These are phyloP conservation scores for Cyclotella kingstonii DNA, from an alignment of 108 stramenopile genomes.

Conservation along the genomic window DNA sequence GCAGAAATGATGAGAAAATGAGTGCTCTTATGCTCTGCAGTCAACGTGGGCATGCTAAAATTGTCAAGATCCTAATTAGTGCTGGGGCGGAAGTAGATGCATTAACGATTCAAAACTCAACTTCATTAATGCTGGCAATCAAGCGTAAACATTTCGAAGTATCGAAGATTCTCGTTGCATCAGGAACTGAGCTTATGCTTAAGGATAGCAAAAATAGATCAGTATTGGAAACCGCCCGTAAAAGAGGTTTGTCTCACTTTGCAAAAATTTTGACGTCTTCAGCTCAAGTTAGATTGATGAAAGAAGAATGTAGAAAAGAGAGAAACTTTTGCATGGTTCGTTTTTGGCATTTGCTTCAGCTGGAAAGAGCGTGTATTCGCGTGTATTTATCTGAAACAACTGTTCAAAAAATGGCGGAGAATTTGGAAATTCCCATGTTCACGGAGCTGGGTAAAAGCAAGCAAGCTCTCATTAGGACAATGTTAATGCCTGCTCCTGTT, in stretches of 20 bases:
- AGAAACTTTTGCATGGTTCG: slow-evolving; percentile 43
- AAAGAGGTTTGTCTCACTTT: slow-evolving; percentile 26
- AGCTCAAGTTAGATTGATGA: slow-evolving; percentile 54
- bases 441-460: slow-evolving; percentile 14
- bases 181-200: slow-evolving; percentile 75
- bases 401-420: slow-evolving; percentile 36
- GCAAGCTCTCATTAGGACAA: slow-evolving; percentile 32
- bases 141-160: slow-evolving; percentile 75
- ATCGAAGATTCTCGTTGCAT: slow-evolving; percentile 68
- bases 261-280: slow-evolving; percentile 32
- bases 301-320: slow-evolving; percentile 31
- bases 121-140: slow-evolving; percentile 83
- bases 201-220: slow-evolving; percentile 67
- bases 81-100: slow-evolving; percentile 64
- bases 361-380: slow-evolving; percentile 48
- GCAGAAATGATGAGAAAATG: slow-evolving; percentile 78
- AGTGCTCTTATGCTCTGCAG: slow-evolving; percentile 84
- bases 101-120: slow-evolving; percentile 72
- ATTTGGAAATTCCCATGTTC: slow-evolving; percentile 1
- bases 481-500: slow-evolving; percentile 34
- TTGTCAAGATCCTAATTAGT: slow-evolving; percentile 65
- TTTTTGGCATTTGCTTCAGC: slow-evolving; percentile 52
- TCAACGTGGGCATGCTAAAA: slow-evolving; percentile 76
- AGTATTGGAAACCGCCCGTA: slow-evolving; percentile 62
- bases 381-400: slow-evolving; percentile 12